Evolutionary conservation across 139 green algal species (phyloP).

Genomic region (Zygnema circumcarinatum): DNA sequence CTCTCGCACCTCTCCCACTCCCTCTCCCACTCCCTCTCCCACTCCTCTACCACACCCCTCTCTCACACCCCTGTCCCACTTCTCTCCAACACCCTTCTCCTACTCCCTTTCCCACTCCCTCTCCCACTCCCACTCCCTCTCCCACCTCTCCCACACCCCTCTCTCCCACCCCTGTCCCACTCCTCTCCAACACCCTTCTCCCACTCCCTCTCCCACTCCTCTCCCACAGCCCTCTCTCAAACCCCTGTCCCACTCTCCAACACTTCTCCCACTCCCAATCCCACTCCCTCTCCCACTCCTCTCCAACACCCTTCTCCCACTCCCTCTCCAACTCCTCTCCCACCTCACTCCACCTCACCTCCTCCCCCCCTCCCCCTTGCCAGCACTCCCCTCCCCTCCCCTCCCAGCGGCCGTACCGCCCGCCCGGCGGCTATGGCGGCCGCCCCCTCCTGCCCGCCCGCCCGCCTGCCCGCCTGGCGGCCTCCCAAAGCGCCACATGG

Average conservation of each 20-base stretch:
- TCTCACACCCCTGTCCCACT: neutral
- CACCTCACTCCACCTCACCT: neutral
- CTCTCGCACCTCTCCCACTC: neutral
- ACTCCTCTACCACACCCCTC: neutral
- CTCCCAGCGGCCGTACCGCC: no score
- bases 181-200: neutral
- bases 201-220: neutral
- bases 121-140: neutral
- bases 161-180: neutral
- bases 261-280: neutral
- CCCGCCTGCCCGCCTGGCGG: no score
- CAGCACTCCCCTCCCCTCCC: neutral
- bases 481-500: no score
- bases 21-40: neutral
- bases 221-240: neutral
- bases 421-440: no score
- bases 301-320: neutral
- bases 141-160: neutral
- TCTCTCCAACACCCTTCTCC: neutral
- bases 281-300: neutral
- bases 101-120: neutral
- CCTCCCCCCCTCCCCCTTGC: neutral
- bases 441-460: no score
- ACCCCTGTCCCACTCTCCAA: neutral
- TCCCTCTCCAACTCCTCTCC: neutral